A percentile compares a stretch with the other conserved stretches of the same genome.
These are phyloP conservation scores for Pseudonitzschia pungens DNA, from an alignment of 108 stramenopile species.

Conservation along the genomic window DNA sequence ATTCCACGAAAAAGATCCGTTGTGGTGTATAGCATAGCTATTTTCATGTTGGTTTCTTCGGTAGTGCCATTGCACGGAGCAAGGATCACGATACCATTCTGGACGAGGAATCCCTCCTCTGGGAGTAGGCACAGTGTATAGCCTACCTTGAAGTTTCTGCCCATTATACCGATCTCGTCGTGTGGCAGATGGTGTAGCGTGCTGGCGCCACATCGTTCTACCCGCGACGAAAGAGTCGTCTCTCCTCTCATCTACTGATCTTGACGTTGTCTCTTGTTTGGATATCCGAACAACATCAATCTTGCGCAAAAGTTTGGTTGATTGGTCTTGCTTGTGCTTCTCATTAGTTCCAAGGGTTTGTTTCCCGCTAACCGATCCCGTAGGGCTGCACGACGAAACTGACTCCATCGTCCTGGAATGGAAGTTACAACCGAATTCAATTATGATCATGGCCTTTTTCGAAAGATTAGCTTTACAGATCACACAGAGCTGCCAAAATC, in stretches of 20 bases:
- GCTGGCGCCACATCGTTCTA: conserved; percentile 10
- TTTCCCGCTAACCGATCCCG: conserved; percentile 1
- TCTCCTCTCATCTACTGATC: conserved; percentile 15
- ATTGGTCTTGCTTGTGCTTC: neutral
- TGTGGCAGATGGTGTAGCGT: neutral
- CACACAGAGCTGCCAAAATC: conserved; percentile 2
- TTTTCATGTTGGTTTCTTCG: neutral
- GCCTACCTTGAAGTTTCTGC: neutral
- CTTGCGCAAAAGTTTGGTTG: neutral
- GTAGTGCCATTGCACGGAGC: neutral
- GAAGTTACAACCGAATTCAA: neutral
- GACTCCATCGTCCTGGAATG: conserved; percentile 5
- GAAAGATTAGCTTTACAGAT: neutral
- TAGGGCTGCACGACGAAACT: conserved; percentile 5
- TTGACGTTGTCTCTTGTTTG: neutral
- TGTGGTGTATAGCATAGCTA: neutral
- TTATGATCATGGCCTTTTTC: conserved; percentile 8
- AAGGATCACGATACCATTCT: conserved; percentile 9
- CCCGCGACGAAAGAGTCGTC: neutral
- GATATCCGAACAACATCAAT: neutral
- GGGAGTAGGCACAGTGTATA: neutral
- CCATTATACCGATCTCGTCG: neutral
- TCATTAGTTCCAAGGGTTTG: neutral
- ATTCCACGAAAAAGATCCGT: neutral
- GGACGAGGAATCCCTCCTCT: neutral